phyloP scores from a whole-genome alignment of 768 basidiomycete genomes.

The Amanita rubescens region DNA sequence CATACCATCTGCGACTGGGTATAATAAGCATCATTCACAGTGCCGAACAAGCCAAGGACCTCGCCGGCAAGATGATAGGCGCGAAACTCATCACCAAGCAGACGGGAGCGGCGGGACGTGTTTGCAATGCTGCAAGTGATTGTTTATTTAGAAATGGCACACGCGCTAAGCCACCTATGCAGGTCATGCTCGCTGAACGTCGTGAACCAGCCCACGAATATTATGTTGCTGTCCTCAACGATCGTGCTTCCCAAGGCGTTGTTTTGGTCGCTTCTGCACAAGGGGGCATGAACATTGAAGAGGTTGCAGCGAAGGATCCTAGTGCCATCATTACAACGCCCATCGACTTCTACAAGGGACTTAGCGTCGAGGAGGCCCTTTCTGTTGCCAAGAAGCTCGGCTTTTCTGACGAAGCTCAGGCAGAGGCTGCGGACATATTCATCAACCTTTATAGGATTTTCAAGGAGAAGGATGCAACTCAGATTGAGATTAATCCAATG shows the following conservation, averaged over 20 bases:
- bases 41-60: slow-evolving; percentile 82
- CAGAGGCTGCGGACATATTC: slow-evolving; percentile 90
- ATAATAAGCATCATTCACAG: slow-evolving; percentile 28
- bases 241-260: slow-evolving; percentile 81
- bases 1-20: slow-evolving; percentile 6
- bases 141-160: neutral
- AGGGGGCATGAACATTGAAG: slow-evolving; percentile 99
- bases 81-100: slow-evolving; percentile 97
- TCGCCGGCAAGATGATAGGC: slow-evolving; percentile 90
- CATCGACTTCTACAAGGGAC: slow-evolving; percentile 77
- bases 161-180: neutral
- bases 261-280: slow-evolving; percentile 92
- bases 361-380: slow-evolving; percentile 65
- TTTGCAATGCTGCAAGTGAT: slow-evolving; percentile 85
- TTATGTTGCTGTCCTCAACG: slow-evolving; percentile 95
- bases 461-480: slow-evolving; percentile 98
- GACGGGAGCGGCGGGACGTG: slow-evolving; percentile 84
- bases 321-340: slow-evolving; percentile 92
- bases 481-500: slow-evolving; percentile 99
- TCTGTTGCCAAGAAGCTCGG: slow-evolving; percentile 86
- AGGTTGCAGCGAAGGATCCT: slow-evolving; percentile 95
- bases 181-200: slow-evolving; percentile 98
- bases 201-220: slow-evolving; percentile 93
- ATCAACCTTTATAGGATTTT: slow-evolving; percentile 92
- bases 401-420: slow-evolving; percentile 66